Percentiles rank a stretch among this genome's conserved stretches.
Evolutionary conservation across 2,329 filamentous ascomycete species (phyloP).

Genomic region (Tetracladium maxilliforme): DNA sequence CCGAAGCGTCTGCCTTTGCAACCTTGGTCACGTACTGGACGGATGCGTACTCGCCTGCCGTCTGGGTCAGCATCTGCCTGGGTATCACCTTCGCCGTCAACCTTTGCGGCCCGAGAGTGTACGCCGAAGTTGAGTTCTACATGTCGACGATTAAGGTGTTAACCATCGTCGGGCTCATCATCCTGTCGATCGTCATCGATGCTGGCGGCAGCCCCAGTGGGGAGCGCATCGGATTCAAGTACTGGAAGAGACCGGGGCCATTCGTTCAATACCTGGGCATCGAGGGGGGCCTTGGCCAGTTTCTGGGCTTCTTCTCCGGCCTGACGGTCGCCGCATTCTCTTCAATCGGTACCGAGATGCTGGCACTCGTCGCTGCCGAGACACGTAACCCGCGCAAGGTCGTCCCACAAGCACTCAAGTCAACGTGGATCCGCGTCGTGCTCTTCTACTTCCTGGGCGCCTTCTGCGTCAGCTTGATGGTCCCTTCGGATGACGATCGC

Average conservation of each 20-base stretch:
- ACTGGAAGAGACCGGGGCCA: conserved; percentile 26
- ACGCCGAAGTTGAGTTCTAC: conserved; percentile 37
- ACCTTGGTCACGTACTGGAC: conserved; percentile 28
- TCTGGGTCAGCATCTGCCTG: conserved; percentile 30
- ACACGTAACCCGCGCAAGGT: conserved; percentile 41
- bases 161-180: conserved; percentile 31
- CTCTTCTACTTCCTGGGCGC: conserved; percentile 33
- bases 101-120: conserved; percentile 25
- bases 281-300: conserved; percentile 2
- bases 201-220: conserved; percentile 27
- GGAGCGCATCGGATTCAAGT: conserved; percentile 27
- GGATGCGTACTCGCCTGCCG: conserved; percentile 24
- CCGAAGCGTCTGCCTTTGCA: conserved; percentile 28
- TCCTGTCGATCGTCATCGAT: conserved; percentile 32
- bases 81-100: conserved; percentile 23
- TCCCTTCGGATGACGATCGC: conserved; percentile 7
- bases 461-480: conserved; percentile 12
- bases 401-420: conserved; percentile 41
- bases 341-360: conserved; percentile 19
- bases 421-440: conserved; percentile 46
- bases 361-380: conserved; percentile 37
- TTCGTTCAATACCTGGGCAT: conserved; percentile 26
- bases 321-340: conserved; percentile 32
- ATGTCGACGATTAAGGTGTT: conserved; percentile 33
- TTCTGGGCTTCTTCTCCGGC: conserved; percentile 39